A percentile compares a stretch with the other conserved stretches of the same genome.
Evolutionary conservation across 2,329 filamentous ascomycete species (phyloP).

Genomic region (Colletotrichum gloeosporioides): DNA sequence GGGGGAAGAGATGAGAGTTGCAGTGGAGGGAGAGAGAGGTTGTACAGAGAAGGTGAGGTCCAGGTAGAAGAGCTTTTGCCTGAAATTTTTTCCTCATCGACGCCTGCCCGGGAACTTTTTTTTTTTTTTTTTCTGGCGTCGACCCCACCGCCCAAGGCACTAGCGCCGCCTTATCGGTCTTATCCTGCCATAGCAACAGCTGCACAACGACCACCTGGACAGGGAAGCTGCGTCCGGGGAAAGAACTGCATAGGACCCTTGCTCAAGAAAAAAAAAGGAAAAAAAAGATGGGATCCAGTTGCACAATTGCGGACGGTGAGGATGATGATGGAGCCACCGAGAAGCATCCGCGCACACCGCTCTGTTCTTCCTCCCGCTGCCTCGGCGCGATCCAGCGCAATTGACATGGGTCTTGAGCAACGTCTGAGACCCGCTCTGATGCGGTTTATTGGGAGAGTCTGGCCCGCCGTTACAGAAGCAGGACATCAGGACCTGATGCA

Average conservation of each 20-base stretch:
- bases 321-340: background rate
- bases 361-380: background rate
- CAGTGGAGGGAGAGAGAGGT: slow-evolving; percentile 15
- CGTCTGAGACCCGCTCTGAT: background rate
- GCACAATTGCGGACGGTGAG: slow-evolving; percentile 3
- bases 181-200: slow-evolving; percentile 21
- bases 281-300: background rate
- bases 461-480: background rate
- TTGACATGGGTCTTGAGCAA: background rate
- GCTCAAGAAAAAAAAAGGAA: background rate
- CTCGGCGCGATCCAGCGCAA: background rate
- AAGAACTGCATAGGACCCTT: slow-evolving; percentile 18
- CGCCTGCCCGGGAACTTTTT: slow-evolving; percentile 18
- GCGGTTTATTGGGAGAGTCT: background rate
- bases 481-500: background rate
- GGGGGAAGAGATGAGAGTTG: slow-evolving; percentile 13
- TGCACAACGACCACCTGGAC: slow-evolving; percentile 2
- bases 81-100: slow-evolving; percentile 22
- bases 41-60: slow-evolving; percentile 6
- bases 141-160: slow-evolving; percentile 18
- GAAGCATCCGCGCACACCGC: slow-evolving; percentile 15
- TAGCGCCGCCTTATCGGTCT: slow-evolving; percentile 21
- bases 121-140: slow-evolving; percentile 1
- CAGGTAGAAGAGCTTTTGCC: slow-evolving; percentile 18
- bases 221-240: slow-evolving; percentile 21